A percentile compares a stretch with the other conserved stretches of the same genome.
phyloP scores from a whole-genome alignment of 805 yeast species.

The Yarrowia osloensis region DNA sequence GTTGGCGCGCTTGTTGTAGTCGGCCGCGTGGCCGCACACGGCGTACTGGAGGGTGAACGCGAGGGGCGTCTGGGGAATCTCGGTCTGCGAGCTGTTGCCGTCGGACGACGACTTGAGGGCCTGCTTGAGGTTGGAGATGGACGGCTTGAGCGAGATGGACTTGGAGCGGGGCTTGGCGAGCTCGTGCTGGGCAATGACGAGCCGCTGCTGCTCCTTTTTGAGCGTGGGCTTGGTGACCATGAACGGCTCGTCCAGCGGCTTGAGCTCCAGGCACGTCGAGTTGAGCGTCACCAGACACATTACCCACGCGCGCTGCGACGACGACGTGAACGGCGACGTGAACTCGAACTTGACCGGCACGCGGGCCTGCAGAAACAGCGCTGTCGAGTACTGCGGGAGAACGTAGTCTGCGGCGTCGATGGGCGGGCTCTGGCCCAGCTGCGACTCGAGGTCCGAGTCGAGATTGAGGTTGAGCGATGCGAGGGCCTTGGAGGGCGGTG shows the following conservation, averaged over 20 bases:
- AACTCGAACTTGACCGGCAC: constrained; percentile 27
- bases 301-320: constrained; percentile 12
- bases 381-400: constrained; percentile 23
- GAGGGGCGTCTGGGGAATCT: background rate
- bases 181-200: constrained; percentile 1
- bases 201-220: constrained; percentile 20
- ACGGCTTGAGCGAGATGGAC: constrained; percentile 16
- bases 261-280: constrained; percentile 24
- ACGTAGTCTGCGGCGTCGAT: constrained; percentile 24
- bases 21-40: constrained; percentile 79
- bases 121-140: constrained; percentile 25
- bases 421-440: constrained; percentile 13
- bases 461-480: constrained; percentile 2
- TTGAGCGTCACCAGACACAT: constrained; percentile 20
- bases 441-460: constrained; percentile 37
- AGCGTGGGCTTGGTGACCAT: constrained; percentile 1
- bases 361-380: constrained; percentile 1
- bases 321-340: constrained; percentile 16
- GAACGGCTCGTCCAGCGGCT: constrained; percentile 31
- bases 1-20: constrained; percentile 69
- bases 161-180: background rate
- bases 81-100: constrained; percentile 39
- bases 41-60: constrained; percentile 84
- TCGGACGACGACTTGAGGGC: constrained; percentile 31
- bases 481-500: background rate